Conservation (phyloP, 1,284 basidiomycete genomes). For the Schizopora paradoxa region DNA sequence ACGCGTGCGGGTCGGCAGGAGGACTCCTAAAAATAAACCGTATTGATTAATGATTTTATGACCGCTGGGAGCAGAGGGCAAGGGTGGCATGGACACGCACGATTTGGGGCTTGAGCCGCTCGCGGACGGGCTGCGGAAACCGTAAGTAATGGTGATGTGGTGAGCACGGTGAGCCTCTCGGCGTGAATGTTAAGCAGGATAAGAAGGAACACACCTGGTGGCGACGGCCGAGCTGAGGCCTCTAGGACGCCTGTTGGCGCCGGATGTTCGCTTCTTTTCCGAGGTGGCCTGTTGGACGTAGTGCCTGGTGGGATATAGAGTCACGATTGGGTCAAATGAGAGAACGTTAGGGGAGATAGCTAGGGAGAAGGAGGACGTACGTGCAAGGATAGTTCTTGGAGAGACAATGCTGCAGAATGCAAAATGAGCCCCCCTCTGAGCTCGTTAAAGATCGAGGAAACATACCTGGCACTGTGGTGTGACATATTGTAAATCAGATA, state of each 20-base stretch:
- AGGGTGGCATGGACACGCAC: constrained; percentile 7
- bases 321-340: constrained; percentile 20
- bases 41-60: no score
- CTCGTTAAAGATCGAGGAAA: constrained; percentile 15
- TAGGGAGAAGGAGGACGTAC: constrained; percentile 37
- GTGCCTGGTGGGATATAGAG: constrained; percentile 42
- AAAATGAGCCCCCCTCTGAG: constrained; percentile 14
- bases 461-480: constrained; percentile 57
- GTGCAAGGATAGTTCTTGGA: constrained; percentile 83
- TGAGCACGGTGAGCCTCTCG: constrained; percentile 6
- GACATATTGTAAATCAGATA: constrained; percentile 3
- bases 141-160: background rate
- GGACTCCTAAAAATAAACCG: constrained; percentile 3
- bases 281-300: constrained; percentile 75
- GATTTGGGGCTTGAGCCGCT: constrained; percentile 15
- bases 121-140: constrained; percentile 8
- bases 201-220: constrained; percentile 21
- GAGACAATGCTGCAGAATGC: constrained; percentile 56
- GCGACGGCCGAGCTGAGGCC: constrained; percentile 43
- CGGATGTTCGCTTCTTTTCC: constrained; percentile 66
- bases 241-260: constrained; percentile 53
- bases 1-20: constrained; percentile 4
- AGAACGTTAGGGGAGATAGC: constrained; percentile 13
- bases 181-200: background rate
- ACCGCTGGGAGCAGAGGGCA: constrained; percentile 4